phyloP scores from a whole-genome alignment of 2,329 filamentous ascomycete genomes.

The Sclerotinia trifoliorum region DNA sequence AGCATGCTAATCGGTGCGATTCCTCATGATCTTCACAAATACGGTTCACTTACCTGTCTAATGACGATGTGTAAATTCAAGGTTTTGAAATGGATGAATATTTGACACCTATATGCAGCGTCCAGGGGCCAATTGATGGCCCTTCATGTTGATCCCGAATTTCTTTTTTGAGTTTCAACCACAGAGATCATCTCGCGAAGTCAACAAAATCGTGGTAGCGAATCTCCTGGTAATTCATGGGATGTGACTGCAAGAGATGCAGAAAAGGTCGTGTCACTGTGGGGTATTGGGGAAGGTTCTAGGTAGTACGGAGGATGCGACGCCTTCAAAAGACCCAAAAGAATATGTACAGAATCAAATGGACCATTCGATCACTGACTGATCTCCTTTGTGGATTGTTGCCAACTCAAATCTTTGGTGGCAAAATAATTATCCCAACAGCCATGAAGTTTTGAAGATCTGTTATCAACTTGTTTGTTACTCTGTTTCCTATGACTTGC shows the following conservation, averaged over 20 bases:
- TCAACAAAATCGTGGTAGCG: background rate
- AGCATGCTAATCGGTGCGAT: conserved; percentile 18
- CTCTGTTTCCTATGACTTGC: background rate
- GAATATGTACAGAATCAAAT: conserved; percentile 9
- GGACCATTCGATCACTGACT: conserved; percentile 2
- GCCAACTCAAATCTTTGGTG: conserved; percentile 14
- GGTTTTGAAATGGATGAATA: background rate
- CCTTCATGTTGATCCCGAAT: conserved; percentile 10
- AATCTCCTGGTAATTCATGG: background rate
- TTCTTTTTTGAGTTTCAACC: conserved; percentile 1
- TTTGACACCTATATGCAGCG: background rate
- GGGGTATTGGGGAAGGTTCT: conserved; percentile 17
- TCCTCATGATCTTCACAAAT: background rate
- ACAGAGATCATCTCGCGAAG: conserved; percentile 5
- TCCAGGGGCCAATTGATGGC: conserved; percentile 10
- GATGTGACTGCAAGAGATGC: conserved; percentile 9
- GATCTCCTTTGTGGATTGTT: conserved; percentile 8
- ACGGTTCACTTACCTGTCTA: background rate
- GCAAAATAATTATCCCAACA: conserved; percentile 1
- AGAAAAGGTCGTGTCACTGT: conserved; percentile 8
- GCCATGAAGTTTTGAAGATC: background rate
- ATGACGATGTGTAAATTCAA: conserved; percentile 2
- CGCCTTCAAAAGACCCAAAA: background rate
- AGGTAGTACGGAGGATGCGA: background rate
- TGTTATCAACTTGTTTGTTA: background rate